Percentiles rank a stretch among this genome's conserved stretches.
phyloP scores from a whole-genome alignment of 2,329 filamentous ascomycete genomes.

The Ophiocordyceps camponoti-saundersi region DNA sequence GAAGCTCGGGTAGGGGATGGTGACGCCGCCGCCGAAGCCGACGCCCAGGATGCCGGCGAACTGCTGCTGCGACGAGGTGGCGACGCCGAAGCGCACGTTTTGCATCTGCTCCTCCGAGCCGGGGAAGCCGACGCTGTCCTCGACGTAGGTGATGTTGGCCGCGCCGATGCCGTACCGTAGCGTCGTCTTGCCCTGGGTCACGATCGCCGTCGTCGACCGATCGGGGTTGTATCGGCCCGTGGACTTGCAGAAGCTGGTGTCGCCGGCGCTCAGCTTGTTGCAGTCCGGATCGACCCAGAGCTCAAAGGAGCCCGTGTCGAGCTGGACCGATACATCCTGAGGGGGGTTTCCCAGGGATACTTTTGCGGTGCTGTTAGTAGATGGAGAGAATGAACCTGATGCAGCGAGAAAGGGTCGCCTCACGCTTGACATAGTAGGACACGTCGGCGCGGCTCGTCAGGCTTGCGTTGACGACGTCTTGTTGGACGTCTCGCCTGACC shows the following conservation, averaged over 20 bases:
- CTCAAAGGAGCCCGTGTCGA: constrained; percentile 44
- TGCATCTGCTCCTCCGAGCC: constrained; percentile 16
- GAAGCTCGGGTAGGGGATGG: constrained; percentile 31
- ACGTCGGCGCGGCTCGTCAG: not conserved
- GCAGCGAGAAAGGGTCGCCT: not conserved
- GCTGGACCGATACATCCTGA: constrained; percentile 34
- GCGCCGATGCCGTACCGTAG: constrained; percentile 33
- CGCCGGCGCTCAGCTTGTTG: constrained; percentile 22
- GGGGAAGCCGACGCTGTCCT: constrained; percentile 25
- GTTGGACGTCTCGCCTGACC: not conserved
- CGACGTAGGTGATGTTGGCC: constrained; percentile 32
- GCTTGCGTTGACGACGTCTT: not conserved
- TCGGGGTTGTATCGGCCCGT: constrained; percentile 25
- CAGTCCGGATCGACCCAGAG: constrained; percentile 46
- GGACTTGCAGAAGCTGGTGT: constrained; percentile 26
- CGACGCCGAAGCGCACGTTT: constrained; percentile 48
- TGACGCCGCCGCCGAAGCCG: constrained; percentile 40
- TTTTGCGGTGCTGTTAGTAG: not conserved
- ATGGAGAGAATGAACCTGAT: not conserved
- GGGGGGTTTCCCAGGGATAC: constrained; percentile 35
- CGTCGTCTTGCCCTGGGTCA: constrained; percentile 17
- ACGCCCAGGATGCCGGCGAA: constrained; percentile 54
- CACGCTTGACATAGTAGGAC: not conserved
- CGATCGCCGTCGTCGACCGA: constrained; percentile 20
- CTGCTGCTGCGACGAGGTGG: constrained; percentile 28